Evolutionary conservation across 2,329 filamentous ascomycete genomes (phyloP).

Genomic region (Sclerotinia trifoliorum): DNA sequence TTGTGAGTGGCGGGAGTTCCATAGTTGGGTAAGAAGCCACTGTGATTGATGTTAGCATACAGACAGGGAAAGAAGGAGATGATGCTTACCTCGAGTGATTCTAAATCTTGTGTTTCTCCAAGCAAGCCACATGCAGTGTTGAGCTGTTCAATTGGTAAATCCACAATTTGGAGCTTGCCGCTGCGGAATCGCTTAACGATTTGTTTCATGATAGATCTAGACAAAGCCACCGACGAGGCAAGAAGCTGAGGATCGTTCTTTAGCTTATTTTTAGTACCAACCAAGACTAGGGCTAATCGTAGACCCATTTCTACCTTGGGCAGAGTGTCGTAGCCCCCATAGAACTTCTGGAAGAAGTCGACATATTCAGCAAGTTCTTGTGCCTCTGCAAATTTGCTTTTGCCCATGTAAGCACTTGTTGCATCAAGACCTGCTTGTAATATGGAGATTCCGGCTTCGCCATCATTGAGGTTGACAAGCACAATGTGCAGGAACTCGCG

Average conservation of each 20-base stretch:
- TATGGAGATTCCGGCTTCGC: constrained; percentile 43
- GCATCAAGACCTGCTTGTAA: constrained; percentile 41
- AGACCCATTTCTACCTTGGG: constrained; percentile 46
- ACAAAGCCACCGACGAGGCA: constrained; percentile 42
- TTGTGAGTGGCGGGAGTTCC: constrained; percentile 28
- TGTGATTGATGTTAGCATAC: not conserved
- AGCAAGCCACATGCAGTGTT: constrained; percentile 48
- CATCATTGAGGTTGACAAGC: constrained; percentile 33
- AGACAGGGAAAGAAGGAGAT: not conserved
- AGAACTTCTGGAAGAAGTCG: constrained; percentile 45
- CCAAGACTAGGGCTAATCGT: constrained; percentile 47
- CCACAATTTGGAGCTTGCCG: constrained; percentile 47
- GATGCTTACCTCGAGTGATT: constrained; percentile 44
- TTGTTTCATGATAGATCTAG: constrained; percentile 43
- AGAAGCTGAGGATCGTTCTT: constrained; percentile 39
- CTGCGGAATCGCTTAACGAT: constrained; percentile 45
- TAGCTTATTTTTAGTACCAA: constrained; percentile 44
- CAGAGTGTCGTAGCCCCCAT: constrained; percentile 44
- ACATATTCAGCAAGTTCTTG: constrained; percentile 46
- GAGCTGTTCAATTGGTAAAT: constrained; percentile 47
- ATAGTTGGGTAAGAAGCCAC: constrained; percentile 32
- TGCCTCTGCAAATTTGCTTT: constrained; percentile 44
- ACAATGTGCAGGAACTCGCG: constrained; percentile 30
- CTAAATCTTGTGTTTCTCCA: constrained; percentile 48
- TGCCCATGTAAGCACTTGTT: constrained; percentile 40